These are phyloP conservation scores for Udeniomyces megalosporus DNA, from an alignment of 768 basidiomycete species.

Conservation along the genomic window DNA sequence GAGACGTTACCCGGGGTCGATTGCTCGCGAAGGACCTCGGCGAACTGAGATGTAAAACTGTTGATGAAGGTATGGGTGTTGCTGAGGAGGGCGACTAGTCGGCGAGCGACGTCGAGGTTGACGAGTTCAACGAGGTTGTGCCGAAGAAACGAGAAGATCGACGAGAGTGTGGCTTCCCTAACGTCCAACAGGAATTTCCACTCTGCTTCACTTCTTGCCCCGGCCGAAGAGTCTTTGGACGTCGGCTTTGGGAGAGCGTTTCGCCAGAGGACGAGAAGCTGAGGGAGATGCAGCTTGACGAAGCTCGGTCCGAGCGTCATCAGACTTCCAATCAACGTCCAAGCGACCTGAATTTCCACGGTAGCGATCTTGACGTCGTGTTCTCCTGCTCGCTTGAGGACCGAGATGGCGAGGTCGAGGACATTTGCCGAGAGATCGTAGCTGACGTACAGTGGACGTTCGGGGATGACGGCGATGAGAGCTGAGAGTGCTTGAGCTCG, in stretches of 20 bases:
- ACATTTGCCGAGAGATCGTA: constrained; percentile 72
- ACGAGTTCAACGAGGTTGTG: constrained; percentile 61
- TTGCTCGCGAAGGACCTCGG: constrained; percentile 46
- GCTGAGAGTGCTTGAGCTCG: constrained; percentile 81
- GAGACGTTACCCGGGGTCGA: constrained; percentile 19
- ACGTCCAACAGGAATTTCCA: constrained; percentile 86
- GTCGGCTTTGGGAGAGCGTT: constrained; percentile 93
- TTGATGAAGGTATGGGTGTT: constrained; percentile 83
- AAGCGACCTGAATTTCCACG: constrained; percentile 80
- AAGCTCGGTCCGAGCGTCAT: constrained; percentile 89
- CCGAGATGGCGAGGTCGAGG: constrained; percentile 72
- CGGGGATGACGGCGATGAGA: constrained; percentile 67
- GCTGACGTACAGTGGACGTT: constrained; percentile 80
- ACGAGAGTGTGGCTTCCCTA: constrained; percentile 73
- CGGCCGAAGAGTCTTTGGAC: constrained; percentile 56
- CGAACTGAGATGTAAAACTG: constrained; percentile 54
- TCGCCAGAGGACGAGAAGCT: constrained; percentile 87
- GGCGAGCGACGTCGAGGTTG: constrained; percentile 76
- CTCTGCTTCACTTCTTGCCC: constrained; percentile 52
- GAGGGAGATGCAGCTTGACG: constrained; percentile 80
- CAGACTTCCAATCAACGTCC: constrained; percentile 76
- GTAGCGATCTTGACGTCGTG: constrained; percentile 70
- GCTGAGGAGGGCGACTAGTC: constrained; percentile 67
- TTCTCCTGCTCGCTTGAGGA: constrained; percentile 79
- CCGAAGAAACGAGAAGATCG: constrained; percentile 70